These are phyloP conservation scores for Neurospora sp. DNA, from an alignment of 495 filamentous ascomycete species.

Conservation along the genomic window DNA sequence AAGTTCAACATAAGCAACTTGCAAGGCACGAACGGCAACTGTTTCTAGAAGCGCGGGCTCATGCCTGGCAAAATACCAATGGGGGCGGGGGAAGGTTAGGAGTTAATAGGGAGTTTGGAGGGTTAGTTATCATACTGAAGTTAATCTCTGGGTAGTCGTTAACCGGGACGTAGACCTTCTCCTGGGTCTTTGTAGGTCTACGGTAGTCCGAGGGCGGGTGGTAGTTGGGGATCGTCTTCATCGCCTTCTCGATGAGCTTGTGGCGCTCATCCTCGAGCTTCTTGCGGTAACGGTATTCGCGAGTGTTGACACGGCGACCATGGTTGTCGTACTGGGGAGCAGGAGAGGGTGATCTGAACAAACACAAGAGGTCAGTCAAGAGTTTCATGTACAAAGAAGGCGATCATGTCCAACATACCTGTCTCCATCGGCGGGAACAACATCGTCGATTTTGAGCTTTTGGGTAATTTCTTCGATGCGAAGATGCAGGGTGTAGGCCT, in stretches of 20 bases:
- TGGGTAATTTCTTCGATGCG: slow-evolving; percentile 98
- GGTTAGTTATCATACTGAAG: slow-evolving; percentile 99
- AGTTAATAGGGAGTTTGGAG: slow-evolving; percentile 71
- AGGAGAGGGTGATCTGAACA: slow-evolving; percentile 77
- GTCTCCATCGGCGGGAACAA: slow-evolving; percentile 89
- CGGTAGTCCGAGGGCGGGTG: slow-evolving; percentile 95
- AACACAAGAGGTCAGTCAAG: slow-evolving; percentile 8
- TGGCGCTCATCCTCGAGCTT: slow-evolving; percentile 95
- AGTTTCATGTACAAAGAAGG: neutral
- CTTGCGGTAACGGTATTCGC: slow-evolving; percentile 96
- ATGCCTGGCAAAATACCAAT: slow-evolving; percentile 26
- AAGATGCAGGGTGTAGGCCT: slow-evolving; percentile 89
- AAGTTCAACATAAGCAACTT: slow-evolving; percentile 15
- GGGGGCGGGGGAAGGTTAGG: slow-evolving; percentile 27
- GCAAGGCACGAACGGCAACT: slow-evolving; percentile 17
- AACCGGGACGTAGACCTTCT: slow-evolving; percentile 99
- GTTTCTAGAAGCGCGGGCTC: slow-evolving; percentile 9
- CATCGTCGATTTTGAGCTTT: slow-evolving; percentile 96
- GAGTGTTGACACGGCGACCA: slow-evolving; percentile 94
- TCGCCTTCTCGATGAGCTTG: slow-evolving; percentile 94
- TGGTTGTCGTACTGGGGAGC: slow-evolving; percentile 98
- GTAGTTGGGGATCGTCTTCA: slow-evolving; percentile 97
- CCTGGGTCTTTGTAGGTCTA: slow-evolving; percentile 96
- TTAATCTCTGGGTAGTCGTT: slow-evolving; percentile 99
- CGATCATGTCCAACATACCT: slow-evolving; percentile 47